phyloP scores from a whole-genome alignment of 108 stramenopile genomes.

The Cyclotella atomus region DNA sequence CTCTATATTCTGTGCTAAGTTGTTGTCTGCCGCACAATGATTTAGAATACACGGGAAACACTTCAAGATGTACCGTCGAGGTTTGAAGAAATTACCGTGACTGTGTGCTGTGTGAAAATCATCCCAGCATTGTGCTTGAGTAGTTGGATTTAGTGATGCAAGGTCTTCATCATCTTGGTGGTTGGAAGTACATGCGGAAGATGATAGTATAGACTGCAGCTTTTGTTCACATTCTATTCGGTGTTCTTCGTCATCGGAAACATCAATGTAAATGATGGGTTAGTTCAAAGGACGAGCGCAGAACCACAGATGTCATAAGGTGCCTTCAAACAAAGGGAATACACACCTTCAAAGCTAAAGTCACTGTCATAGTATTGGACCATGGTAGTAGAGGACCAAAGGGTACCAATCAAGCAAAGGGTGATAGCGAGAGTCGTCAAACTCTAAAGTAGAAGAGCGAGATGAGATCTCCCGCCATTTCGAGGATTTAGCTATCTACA shows the following conservation, averaged over 20 bases:
- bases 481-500: too few species aligned
- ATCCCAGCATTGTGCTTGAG: constrained; percentile 34
- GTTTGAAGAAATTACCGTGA: constrained; percentile 39
- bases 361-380: constrained; percentile 31
- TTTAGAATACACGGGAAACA: constrained; percentile 40
- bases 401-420: too few species aligned
- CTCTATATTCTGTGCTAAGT: neutral
- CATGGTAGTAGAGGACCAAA: too few species aligned
- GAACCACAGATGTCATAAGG: neutral
- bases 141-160: constrained; percentile 6
- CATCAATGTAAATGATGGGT: neutral
- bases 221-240: neutral
- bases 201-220: neutral
- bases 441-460: too few species aligned
- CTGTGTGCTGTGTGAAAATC: constrained; percentile 32
- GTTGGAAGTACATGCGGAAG: neutral
- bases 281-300: too few species aligned
- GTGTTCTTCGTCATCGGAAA: neutral
- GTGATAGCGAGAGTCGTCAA: too few species aligned
- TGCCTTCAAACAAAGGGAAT: neutral
- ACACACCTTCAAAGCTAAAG: constrained; percentile 28
- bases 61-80: constrained; percentile 32
- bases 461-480: too few species aligned
- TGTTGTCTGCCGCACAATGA: neutral
- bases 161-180: neutral